These are phyloP conservation scores for Millerozyma miso DNA, from an alignment of 805 yeast genomes.

Conservation along the genomic window DNA sequence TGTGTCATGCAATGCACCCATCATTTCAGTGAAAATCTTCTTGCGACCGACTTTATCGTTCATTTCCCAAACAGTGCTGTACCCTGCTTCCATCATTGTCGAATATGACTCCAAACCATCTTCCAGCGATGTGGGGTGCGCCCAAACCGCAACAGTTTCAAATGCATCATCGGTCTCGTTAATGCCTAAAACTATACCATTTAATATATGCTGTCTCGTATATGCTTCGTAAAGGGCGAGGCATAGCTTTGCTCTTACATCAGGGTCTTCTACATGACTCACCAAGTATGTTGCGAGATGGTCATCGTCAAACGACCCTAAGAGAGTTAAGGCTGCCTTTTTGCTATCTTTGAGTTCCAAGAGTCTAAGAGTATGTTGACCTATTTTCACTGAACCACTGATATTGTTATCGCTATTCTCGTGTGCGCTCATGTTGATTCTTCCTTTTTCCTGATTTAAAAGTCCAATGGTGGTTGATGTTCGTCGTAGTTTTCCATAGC, in stretches of 20 bases:
- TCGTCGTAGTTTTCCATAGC: background rate
- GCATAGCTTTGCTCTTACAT: constrained; percentile 23
- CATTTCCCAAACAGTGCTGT: constrained; percentile 46
- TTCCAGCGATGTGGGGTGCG: constrained; percentile 39
- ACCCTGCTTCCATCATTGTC: constrained; percentile 50
- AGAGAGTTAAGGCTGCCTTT: constrained; percentile 36
- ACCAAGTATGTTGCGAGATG: constrained; percentile 29
- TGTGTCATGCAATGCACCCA: constrained; percentile 48
- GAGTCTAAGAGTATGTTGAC: constrained; percentile 8
- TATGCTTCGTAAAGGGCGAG: constrained; percentile 47
- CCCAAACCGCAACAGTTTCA: constrained; percentile 56
- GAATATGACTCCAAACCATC: constrained; percentile 43
- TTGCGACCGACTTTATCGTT: constrained; percentile 45
- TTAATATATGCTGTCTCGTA: constrained; percentile 44
- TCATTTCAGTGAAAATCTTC: constrained; percentile 47
- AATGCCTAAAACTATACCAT: constrained; percentile 48
- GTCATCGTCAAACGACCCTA: constrained; percentile 33
- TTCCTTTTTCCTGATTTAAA: background rate
- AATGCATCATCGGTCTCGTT: constrained; percentile 41
- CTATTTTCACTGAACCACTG: background rate
- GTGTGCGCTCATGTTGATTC: background rate
- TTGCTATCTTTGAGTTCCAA: constrained; percentile 18
- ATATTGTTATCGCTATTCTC: background rate
- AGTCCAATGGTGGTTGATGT: background rate
- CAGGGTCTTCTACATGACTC: constrained; percentile 19